Conservation (phyloP, 176 grass and related monocot species). For the Musa acuminata region DNA sequence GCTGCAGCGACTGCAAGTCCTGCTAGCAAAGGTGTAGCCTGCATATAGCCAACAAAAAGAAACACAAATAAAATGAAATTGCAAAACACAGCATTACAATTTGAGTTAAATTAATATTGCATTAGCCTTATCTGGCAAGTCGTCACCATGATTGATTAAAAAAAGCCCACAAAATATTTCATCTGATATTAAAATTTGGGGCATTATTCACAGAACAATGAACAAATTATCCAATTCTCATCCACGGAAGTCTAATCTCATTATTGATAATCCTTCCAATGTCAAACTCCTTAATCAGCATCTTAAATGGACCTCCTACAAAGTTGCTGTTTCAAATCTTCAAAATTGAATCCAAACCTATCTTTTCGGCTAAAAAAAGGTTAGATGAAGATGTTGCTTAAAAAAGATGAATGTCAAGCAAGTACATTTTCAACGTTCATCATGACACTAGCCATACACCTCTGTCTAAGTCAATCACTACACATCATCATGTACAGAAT, state of each 20-base stretch:
- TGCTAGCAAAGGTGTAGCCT: conserved; percentile 66
- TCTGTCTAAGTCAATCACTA: too few species aligned
- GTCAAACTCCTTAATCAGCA: neutral
- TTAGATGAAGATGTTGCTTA: too few species aligned
- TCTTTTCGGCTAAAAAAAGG: neutral
- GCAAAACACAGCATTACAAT: neutral
- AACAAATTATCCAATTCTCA: neutral
- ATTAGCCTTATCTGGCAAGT: neutral
- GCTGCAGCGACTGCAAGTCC: conserved; percentile 65
- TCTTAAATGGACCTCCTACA: neutral
- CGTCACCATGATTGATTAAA: neutral
- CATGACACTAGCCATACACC: too few species aligned
- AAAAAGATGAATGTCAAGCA: too few species aligned
- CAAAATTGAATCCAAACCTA: neutral
- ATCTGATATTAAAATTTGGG: neutral
- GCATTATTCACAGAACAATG: neutral
- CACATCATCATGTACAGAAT: too few species aligned
- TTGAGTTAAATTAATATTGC: neutral
- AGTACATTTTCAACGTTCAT: too few species aligned
- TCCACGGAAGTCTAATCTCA: neutral
- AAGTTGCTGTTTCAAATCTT: neutral
- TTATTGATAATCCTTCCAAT: neutral
- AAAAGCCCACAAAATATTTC: neutral
- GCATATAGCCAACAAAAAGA: neutral
- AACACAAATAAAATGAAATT: neutral